A percentile compares a stretch with the other conserved stretches of the same genome.
Conservation (phyloP, 805 yeast genomes). For the Yamadazyma sp. region DNA sequence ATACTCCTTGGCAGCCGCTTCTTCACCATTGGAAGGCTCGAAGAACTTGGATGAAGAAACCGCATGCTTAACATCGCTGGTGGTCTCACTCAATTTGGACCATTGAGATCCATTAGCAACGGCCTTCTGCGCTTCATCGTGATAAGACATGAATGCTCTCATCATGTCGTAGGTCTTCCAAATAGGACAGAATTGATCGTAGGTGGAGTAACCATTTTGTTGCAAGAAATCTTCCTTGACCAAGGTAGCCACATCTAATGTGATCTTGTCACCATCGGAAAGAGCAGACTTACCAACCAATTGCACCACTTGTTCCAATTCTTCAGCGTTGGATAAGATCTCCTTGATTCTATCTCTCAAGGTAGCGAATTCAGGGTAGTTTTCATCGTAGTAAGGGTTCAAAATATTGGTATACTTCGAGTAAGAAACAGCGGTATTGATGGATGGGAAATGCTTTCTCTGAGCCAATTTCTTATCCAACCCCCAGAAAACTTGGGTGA, state of each 20-base stretch:
- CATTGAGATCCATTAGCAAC: slow-evolving; percentile 91
- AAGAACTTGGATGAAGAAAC: slow-evolving; percentile 94
- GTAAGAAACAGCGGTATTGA: slow-evolving; percentile 93
- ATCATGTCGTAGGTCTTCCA: slow-evolving; percentile 99
- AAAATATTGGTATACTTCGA: slow-evolving; percentile 92
- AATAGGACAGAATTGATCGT: slow-evolving; percentile 98
- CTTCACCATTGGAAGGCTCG: slow-evolving; percentile 91
- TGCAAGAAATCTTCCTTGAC: slow-evolving; percentile 98
- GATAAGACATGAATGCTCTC: slow-evolving; percentile 88
- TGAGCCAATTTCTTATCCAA: slow-evolving; percentile 98
- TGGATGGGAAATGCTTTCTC: slow-evolving; percentile 99
- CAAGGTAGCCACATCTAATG: slow-evolving; percentile 86
- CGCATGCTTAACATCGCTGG: slow-evolving; percentile 87
- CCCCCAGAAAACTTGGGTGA: slow-evolving; percentile 99
- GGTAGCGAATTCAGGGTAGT: slow-evolving; percentile 87
- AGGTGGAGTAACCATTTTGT: slow-evolving; percentile 98
- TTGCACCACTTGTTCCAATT: slow-evolving; percentile 98
- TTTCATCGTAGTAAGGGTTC: slow-evolving; percentile 77
- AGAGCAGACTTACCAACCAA: slow-evolving; percentile 98
- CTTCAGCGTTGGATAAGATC: slow-evolving; percentile 95
- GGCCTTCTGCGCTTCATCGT: slow-evolving; percentile 97
- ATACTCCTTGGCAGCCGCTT: slow-evolving; percentile 72
- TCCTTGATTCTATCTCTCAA: slow-evolving; percentile 92
- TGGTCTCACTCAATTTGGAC: slow-evolving; percentile 87
- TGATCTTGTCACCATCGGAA: slow-evolving; percentile 94